phyloP scores from a whole-genome alignment of 177 flowering plant species.

The Vitis hybrid region DNA sequence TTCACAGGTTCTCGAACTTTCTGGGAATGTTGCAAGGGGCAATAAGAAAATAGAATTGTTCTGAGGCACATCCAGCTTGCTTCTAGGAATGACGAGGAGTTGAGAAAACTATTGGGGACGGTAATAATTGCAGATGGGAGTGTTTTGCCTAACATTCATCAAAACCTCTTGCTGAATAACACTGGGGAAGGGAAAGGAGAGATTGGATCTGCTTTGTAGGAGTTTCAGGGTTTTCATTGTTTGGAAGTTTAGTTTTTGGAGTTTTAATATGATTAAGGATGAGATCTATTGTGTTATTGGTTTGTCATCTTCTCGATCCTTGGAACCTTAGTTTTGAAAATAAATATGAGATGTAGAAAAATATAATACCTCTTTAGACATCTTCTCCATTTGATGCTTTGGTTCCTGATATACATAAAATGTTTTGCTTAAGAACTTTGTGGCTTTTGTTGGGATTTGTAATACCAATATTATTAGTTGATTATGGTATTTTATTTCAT shows the following conservation, averaged over 20 bases:
- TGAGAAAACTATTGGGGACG: conserved; percentile 56
- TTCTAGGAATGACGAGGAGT: conserved; percentile 60
- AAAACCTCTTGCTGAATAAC: conserved; percentile 53
- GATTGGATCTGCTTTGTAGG: conserved; percentile 55
- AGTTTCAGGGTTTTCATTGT: conserved; percentile 25
- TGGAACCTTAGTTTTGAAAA: background rate
- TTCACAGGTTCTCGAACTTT: conserved; percentile 51
- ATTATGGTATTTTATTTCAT: too few relatives aligned
- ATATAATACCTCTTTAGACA: background rate
- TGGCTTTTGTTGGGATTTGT: too few relatives aligned
- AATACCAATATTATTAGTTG: too few relatives aligned
- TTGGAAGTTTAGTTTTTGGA: background rate
- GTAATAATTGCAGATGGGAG: conserved; percentile 60
- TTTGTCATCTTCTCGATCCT: background rate
- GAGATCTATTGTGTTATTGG: background rate
- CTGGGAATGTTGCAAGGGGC: conserved; percentile 68
- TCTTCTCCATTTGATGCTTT: background rate
- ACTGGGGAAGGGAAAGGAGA: conserved; percentile 43
- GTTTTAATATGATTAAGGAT: background rate
- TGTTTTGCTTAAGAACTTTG: background rate
- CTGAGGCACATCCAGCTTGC: conserved; percentile 70
- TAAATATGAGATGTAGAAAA: background rate
- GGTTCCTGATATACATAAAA: background rate
- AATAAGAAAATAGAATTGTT: conserved; percentile 59
- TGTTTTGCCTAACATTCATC: conserved; percentile 58